Conservation (phyloP, 371 early-diverging fungal species). For the Conidiobolus incongruus region DNA sequence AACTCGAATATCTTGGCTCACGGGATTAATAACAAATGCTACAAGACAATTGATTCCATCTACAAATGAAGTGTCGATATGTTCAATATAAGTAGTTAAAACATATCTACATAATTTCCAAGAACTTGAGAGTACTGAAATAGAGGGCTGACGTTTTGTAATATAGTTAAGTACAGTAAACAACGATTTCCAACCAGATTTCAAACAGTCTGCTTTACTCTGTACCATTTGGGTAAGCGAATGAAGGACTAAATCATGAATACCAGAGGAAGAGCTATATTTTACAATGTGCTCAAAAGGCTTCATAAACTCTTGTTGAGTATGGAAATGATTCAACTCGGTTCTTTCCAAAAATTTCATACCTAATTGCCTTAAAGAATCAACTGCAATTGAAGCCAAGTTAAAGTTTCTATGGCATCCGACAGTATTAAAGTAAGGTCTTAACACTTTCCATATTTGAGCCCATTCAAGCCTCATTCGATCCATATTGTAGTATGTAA, state of each 20-base stretch:
- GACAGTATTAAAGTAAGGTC: slow-evolving; percentile 72
- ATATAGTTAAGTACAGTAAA: slow-evolving; percentile 38
- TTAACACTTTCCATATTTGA: slow-evolving; percentile 80
- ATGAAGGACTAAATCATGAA: slow-evolving; percentile 81
- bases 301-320: slow-evolving; percentile 86
- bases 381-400: slow-evolving; percentile 77
- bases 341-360: slow-evolving; percentile 89
- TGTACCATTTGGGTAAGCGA: slow-evolving; percentile 80
- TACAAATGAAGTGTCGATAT: slow-evolving; percentile 6
- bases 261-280: slow-evolving; percentile 42
- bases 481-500: slow-evolving; percentile 92
- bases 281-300: slow-evolving; percentile 76
- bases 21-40: slow-evolving; percentile 25
- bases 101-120: slow-evolving; percentile 8
- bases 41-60: slow-evolving; percentile 31
- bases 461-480: slow-evolving; percentile 95
- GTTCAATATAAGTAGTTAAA: slow-evolving; percentile 47
- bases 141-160: neutral
- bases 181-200: slow-evolving; percentile 85
- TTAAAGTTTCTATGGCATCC: slow-evolving; percentile 71
- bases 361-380: slow-evolving; percentile 76
- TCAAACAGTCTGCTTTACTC: slow-evolving; percentile 43
- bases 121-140: neutral
- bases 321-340: slow-evolving; percentile 85
- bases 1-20: slow-evolving; percentile 26